phyloP scores from a whole-genome alignment of 2,329 filamentous ascomycete genomes.

The Plenodomus tracheiphilus region DNA sequence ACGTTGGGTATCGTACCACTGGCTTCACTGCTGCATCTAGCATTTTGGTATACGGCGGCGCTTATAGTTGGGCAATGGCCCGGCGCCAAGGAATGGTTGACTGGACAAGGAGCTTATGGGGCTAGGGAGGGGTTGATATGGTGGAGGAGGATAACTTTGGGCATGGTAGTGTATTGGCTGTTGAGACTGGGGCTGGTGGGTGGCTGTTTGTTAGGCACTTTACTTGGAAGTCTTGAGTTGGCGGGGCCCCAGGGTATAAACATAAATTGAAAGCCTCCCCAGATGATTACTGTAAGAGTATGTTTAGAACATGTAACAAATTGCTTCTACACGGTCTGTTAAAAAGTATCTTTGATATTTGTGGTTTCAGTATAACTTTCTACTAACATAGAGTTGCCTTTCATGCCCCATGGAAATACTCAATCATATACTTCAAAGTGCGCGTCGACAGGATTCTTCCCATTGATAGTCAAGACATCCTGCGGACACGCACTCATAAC shows the following conservation, averaged over 20 bases:
- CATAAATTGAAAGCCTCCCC: background rate
- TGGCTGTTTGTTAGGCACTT: slow-evolving; percentile 15
- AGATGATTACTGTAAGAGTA: background rate
- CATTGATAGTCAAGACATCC: slow-evolving; percentile 50
- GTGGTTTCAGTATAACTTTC: too few relatives aligned
- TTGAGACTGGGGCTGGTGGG: slow-evolving; percentile 9
- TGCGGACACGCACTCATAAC: slow-evolving; percentile 54
- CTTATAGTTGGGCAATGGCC: slow-evolving; percentile 3
- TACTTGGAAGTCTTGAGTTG: slow-evolving; percentile 18
- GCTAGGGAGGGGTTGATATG: background rate
- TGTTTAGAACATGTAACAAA: background rate
- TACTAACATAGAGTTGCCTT: too few relatives aligned
- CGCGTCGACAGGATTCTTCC: slow-evolving; percentile 48
- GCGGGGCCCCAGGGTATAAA: slow-evolving; percentile 11
- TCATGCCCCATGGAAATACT: too few relatives aligned
- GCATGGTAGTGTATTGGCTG: slow-evolving; percentile 13
- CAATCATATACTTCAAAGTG: slow-evolving; percentile 43
- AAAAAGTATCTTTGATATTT: too few relatives aligned
- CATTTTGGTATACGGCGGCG: slow-evolving; percentile 17
- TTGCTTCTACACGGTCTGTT: too few relatives aligned
- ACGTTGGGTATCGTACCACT: slow-evolving; percentile 20
- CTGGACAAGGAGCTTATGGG: slow-evolving; percentile 1
- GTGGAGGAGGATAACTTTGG: slow-evolving; percentile 7
- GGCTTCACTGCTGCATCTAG: slow-evolving; percentile 18
- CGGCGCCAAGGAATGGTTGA: slow-evolving; percentile 2